Base-by-base conservation (phyloP, 2,329 filamentous ascomycete genomes). In the Pezicula radicicola region DNA sequence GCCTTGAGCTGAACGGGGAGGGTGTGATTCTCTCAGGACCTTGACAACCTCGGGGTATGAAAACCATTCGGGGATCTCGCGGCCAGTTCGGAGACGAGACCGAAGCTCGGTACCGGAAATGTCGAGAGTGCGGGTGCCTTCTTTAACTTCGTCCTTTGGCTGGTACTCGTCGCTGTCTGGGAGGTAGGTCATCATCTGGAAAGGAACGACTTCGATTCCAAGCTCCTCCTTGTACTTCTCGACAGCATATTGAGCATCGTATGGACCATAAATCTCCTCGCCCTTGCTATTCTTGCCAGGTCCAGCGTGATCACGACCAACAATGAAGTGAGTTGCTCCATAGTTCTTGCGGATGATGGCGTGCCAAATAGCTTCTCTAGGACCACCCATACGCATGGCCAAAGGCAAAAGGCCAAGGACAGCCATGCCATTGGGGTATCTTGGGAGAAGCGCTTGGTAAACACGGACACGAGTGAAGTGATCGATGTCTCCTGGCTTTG, bases 261-360 rank as follows among this genome's bases (percentile, higher is more conserved):
- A 99, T 30, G 94, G 92, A 48, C 94, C 94, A 75, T 99, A 99
- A 78, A 97, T 95, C 70, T 99, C 94, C 65, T 89, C 85, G 54
- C 94, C 94, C 76, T 93, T 85, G 80, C 90, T 95, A 85, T 97
- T 97, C 84, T 96, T 97, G 68, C 94, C 94, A 42, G 94, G 94
- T 46, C 94, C 94, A 60, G 94, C 94, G 75, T 99, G 94, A 76
- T 99, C 94, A 77, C 94, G 91, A 55, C 94, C 94, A 60, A 99
- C 92, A 66, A 99, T 99, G 80, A 99, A 99, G 81, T 99, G 94
- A 15, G 94, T 97, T 45, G 93, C 91, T 66, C 94, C 94, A 77
- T 97, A 92, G 76, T 99, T 99, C 87, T 97, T 99, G 70, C 94
- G 91, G 80, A 99, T 99, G 67, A 99, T 96, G 68, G 94, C 94